phyloP scores from a whole-genome alignment of 345 rosid genomes.

The Sisymbrium irio region DNA sequence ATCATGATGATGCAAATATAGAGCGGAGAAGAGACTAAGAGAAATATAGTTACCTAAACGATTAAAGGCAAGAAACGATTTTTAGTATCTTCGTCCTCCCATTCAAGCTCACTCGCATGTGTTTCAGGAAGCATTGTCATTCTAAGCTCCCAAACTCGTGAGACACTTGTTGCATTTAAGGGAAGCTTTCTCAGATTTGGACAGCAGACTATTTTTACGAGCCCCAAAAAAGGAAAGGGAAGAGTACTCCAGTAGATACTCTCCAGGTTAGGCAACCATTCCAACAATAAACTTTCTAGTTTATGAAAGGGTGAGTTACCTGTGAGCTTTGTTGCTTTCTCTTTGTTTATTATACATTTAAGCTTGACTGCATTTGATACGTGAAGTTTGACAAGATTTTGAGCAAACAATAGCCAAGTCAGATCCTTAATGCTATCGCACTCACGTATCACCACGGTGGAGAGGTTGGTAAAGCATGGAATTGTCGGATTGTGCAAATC shows the following conservation, averaged over 20 bases:
- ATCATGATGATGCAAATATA: no score
- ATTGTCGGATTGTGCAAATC: background rate
- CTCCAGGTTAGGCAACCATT: background rate
- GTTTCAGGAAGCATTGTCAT: rapidly evolving
- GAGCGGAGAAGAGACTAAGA: background rate
- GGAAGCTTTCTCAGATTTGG: conserved; percentile 14
- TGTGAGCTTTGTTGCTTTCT: no score
- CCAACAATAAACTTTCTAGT: background rate
- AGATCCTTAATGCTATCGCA: conserved; percentile 11
- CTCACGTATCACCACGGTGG: background rate
- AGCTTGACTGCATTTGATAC: background rate
- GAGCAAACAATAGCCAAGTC: conserved; percentile 14
- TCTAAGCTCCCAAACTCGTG: background rate
- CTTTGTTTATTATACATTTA: no score
- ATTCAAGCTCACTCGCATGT: background rate
- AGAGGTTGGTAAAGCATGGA: conserved; percentile 3
- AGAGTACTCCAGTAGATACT: conserved; percentile 2
- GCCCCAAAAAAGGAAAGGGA: background rate
- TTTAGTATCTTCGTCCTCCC: background rate
- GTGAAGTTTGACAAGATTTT: background rate
- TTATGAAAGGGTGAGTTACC: background rate
- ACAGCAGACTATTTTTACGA: background rate
- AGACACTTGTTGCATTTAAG: background rate
- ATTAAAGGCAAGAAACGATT: background rate
- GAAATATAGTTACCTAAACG: background rate